A percentile compares a stretch with the other conserved stretches of the same genome.
Conservation (phyloP, 805 yeast genomes). For the Kazachstania psychrophila region DNA sequence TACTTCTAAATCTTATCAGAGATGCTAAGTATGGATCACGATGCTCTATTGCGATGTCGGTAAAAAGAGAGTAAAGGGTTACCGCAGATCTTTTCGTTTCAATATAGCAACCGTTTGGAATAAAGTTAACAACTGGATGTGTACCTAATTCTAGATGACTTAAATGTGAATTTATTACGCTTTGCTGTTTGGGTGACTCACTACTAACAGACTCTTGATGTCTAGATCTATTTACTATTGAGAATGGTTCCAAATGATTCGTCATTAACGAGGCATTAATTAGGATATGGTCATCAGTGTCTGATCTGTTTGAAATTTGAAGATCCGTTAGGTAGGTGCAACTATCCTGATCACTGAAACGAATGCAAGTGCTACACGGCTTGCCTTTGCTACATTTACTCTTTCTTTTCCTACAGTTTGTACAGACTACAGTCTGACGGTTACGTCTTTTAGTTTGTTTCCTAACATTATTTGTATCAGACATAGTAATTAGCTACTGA, state of each 20-base stretch:
- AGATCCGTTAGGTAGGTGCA: constrained; percentile 11
- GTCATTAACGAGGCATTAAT: too few relatives aligned
- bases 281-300: background rate
- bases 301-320: background rate
- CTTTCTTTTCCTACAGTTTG: constrained; percentile 28
- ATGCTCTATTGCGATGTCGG: constrained; percentile 20
- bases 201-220: too few relatives aligned
- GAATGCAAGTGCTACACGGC: constrained; percentile 23
- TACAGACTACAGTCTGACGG: constrained; percentile 25
- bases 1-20: constrained; percentile 15
- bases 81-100: constrained; percentile 25
- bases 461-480: too few relatives aligned
- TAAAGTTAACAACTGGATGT: constrained; percentile 12
- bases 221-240: too few relatives aligned
- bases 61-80: constrained; percentile 16
- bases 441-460: constrained; percentile 17
- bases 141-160: too few relatives aligned
- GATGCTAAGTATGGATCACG: constrained; percentile 23
- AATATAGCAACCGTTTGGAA: constrained; percentile 20
- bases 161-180: too few relatives aligned
- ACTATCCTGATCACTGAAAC: constrained; percentile 14
- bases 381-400: constrained; percentile 24
- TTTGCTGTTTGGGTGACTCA: too few relatives aligned
- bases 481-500: background rate
- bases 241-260: too few relatives aligned